Evolutionary conservation across 1,139 yeast species (phyloP), one percentile per base, ranked within the genome.

Genomic region (Kurtzmaniella quercitrusa): DNA sequence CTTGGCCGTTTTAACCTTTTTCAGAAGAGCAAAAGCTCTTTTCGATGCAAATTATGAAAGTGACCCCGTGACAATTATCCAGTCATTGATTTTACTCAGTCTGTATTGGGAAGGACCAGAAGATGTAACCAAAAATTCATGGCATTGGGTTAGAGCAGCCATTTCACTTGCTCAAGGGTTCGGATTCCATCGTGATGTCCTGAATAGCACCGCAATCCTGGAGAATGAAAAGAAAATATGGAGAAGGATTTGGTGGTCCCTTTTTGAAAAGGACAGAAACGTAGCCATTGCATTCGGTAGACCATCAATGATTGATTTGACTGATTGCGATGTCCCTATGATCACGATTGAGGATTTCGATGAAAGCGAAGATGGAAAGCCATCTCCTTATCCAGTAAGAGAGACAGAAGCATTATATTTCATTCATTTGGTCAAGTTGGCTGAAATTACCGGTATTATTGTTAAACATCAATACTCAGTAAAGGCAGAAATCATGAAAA

Each of bases 101-200:
- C 76, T 85, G 56, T 82, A 82, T 64, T 81, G 88, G 81, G 94
- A 85, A 52, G 88, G 88, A 6, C 87, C 89, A 11, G 90, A 86
- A 51, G 88, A 82, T 55, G 84, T 84, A 29, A 77, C 87, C 37
- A 82, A 82, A 47, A 86, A 85, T 57, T 81, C 84, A 2, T 84
- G 77, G 58, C 85, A 84, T 60, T 86, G 95, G 95, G 79, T 85
- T 3, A 72, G 88, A 43, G 79, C 82, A 2, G 93, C 90, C 0
- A 72, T 85, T 33, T 77, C 82, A 11, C 73, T 85, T 42, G 94
- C 94, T 2, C 93, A 85, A 56, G 90, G 91, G 10, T 81, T 82
- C 60, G 94, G 94, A 1, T 73, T 86, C 54, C 93, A 87, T 58
- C 70, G 90, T 54, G 77, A 73, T 53, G 65, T 72, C 17, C 57